phyloP scores from a whole-genome alignment of 176 grass and related monocot genomes.

The Alloteropsis semialata region DNA sequence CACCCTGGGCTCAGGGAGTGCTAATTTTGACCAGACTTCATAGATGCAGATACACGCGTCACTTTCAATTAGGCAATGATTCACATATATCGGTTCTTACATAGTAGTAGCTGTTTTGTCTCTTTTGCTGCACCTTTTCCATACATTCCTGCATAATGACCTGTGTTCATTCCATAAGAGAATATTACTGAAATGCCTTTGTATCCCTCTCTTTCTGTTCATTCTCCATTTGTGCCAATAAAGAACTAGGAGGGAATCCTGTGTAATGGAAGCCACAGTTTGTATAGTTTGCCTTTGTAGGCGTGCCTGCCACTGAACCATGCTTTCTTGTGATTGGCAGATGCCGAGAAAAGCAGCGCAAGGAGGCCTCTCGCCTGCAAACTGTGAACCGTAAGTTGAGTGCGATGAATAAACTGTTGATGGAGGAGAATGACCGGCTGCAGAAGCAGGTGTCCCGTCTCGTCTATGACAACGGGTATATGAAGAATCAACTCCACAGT shows the following conservation, averaged over 20 bases:
- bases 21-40: conserved; percentile 14
- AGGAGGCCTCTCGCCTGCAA: conserved; percentile 92
- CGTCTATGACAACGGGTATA: conserved; percentile 71
- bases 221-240: conserved; percentile 5
- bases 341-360: conserved; percentile 98
- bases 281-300: neutral
- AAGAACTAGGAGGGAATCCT: neutral
- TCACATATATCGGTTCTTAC: conserved; percentile 25
- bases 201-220: conserved; percentile 10
- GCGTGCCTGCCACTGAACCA: conserved; percentile 6
- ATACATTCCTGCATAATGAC: conserved; percentile 26
- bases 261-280: conserved; percentile 9
- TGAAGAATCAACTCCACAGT: conserved; percentile 70
- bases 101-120: conserved; percentile 33
- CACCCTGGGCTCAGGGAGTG: neutral
- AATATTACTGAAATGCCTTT: conserved; percentile 15
- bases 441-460: conserved; percentile 98
- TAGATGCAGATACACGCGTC: conserved; percentile 31
- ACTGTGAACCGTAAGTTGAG: conserved; percentile 91
- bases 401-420: conserved; percentile 96
- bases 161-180: neutral
- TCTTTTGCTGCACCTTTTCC: conserved; percentile 36
- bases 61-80: conserved; percentile 58
- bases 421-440: conserved; percentile 97
- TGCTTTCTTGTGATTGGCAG: conserved; percentile 38